Conservation (phyloP, 306 rosid genomes). For the Prunus armeniaca region DNA sequence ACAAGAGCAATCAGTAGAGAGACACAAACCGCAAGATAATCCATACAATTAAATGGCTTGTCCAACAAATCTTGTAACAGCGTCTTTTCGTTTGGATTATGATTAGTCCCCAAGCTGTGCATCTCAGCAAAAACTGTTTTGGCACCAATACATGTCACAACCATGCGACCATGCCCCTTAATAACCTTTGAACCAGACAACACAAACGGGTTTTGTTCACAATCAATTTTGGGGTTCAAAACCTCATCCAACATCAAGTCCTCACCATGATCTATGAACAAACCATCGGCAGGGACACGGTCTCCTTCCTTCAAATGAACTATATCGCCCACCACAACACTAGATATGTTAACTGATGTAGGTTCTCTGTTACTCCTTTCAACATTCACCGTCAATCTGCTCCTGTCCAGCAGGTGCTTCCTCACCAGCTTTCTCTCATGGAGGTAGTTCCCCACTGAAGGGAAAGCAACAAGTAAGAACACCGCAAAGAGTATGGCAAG, state of each 20-base stretch:
- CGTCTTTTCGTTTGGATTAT: slow-evolving; percentile 10
- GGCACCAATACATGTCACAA: slow-evolving; percentile 42
- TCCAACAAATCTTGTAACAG: slow-evolving; percentile 45
- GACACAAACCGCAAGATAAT: slow-evolving; percentile 32
- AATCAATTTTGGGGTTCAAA: slow-evolving; percentile 17
- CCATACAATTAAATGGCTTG: slow-evolving; percentile 36
- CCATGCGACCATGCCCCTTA: slow-evolving; percentile 49
- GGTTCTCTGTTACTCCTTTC: slow-evolving; percentile 4
- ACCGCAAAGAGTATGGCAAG: slow-evolving; percentile 37
- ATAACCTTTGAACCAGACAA: slow-evolving; percentile 47
- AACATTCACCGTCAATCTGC: slow-evolving; percentile 25
- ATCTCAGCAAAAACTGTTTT: slow-evolving; percentile 14
- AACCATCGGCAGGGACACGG: slow-evolving; percentile 61
- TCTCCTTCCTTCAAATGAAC: slow-evolving; percentile 40
- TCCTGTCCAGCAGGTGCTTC: slow-evolving; percentile 22
- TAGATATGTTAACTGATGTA: background rate
- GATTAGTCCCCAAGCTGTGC: slow-evolving; percentile 3
- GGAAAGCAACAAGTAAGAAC: slow-evolving; percentile 31
- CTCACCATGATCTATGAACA: slow-evolving; percentile 24
- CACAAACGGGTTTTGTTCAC: slow-evolving; percentile 45
- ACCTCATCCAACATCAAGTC: slow-evolving; percentile 32
- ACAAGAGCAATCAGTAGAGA: slow-evolving; percentile 33
- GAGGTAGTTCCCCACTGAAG: slow-evolving; percentile 29
- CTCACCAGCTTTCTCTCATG: slow-evolving; percentile 25
- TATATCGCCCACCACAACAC: slow-evolving; percentile 42